Evolutionary conservation across 108 stramenopile species (phyloP).

Genomic region (Schizochytrium sp.): DNA sequence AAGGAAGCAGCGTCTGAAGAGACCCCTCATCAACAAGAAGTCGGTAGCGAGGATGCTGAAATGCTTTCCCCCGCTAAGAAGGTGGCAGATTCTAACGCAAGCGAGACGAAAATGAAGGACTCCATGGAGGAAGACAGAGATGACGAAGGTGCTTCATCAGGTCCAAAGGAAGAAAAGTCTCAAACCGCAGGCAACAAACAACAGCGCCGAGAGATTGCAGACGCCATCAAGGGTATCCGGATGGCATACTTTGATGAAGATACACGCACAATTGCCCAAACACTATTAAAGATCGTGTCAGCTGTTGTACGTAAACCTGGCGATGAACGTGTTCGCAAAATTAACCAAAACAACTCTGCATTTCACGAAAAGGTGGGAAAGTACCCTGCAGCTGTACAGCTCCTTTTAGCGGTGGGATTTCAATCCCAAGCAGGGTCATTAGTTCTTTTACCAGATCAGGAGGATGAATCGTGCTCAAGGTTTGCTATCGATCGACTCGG

Average conservation of each 20-base stretch:
- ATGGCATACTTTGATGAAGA: conserved; percentile 37
- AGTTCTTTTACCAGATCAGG: not conserved
- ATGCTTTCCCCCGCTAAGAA: not conserved
- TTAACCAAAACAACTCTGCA: not conserved
- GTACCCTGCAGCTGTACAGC: conserved; percentile 3
- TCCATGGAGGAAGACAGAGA: too few species aligned
- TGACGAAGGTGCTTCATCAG: too few species aligned
- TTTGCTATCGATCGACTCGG: not conserved
- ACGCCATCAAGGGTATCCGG: not conserved
- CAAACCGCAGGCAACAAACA: not conserved
- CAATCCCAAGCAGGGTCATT: not conserved
- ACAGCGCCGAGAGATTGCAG: not conserved
- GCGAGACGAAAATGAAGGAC: too few species aligned
- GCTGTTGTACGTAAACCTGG: not conserved
- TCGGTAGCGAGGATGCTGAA: not conserved
- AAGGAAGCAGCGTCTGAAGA: not conserved
- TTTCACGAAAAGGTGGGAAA: conserved; percentile 36
- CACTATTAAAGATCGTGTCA: not conserved
- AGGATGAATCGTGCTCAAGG: not conserved
- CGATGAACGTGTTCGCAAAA: not conserved
- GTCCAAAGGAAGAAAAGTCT: not conserved
- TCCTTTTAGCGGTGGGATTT: conserved; percentile 11
- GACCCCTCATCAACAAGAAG: not conserved
- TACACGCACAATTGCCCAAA: conserved; percentile 7
- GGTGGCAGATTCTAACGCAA: too few species aligned